phyloP scores from a whole-genome alignment of 257 asterid genomes.

The Solanum chiquidenum region DNA sequence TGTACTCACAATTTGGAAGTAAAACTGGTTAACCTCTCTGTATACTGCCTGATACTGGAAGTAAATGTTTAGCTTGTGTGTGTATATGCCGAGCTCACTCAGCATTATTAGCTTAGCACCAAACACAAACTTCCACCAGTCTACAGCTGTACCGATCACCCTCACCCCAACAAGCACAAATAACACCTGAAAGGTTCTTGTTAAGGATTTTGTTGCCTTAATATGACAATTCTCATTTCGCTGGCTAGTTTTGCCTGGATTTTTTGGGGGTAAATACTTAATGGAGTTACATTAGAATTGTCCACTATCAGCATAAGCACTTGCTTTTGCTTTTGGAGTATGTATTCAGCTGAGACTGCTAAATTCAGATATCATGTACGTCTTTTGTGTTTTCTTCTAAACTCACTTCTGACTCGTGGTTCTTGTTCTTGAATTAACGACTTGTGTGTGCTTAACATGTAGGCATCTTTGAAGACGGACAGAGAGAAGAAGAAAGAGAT shows the following conservation, averaged over 20 bases:
- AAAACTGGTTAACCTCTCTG: neutral
- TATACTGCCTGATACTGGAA: neutral
- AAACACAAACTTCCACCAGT: neutral
- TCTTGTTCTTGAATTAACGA: neutral
- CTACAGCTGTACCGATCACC: neutral
- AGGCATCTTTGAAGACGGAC: conserved; percentile 70
- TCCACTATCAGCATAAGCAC: neutral
- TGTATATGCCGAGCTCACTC: neutral
- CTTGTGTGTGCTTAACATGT: neutral
- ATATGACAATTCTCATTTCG: neutral
- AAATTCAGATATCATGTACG: no score
- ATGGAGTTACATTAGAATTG: neutral
- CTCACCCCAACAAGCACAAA: neutral
- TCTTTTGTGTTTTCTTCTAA: no score
- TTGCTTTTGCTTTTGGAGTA: no score
- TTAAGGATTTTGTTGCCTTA: neutral
- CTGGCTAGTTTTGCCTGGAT: neutral
- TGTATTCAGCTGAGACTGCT: no score
- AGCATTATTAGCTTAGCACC: neutral
- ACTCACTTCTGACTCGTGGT: neutral
- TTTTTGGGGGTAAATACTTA: neutral
- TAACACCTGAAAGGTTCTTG: neutral
- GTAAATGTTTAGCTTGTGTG: neutral
- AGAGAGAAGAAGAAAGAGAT: conserved; percentile 61
- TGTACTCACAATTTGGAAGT: neutral